These are phyloP conservation scores for Senna siamea DNA, from an alignment of 306 rosid species.

Conservation along the genomic window DNA sequence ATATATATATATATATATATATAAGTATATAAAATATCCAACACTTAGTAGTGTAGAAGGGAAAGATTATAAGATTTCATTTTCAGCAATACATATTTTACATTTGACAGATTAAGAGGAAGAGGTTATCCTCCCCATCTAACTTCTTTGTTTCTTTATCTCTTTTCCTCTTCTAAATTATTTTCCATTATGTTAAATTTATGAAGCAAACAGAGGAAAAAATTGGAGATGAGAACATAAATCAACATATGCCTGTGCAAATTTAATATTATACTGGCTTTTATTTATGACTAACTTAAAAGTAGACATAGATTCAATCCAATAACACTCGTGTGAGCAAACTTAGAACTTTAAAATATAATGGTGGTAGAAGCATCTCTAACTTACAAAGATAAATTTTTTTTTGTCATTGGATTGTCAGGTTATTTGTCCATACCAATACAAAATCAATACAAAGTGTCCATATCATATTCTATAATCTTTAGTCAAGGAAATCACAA, in stretches of 20 bases:
- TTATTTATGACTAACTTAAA: not conserved
- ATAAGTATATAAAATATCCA: too few species aligned
- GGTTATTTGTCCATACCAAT: too few species aligned
- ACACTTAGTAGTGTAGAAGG: not conserved
- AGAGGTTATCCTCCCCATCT: not conserved
- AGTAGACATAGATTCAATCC: not conserved
- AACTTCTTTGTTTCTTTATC: not conserved
- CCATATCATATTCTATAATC: too few species aligned
- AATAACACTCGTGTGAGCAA: conserved; percentile 5
- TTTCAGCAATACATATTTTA: not conserved
- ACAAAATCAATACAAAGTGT: too few species aligned
- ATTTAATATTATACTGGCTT: conserved; percentile 12
- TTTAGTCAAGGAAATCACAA: too few species aligned
- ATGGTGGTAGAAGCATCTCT: too few species aligned
- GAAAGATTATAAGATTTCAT: not conserved
- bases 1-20: too few species aligned
- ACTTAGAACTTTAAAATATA: conserved; percentile 27
- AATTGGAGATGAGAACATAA: not conserved
- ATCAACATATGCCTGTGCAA: not conserved
- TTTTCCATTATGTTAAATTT: not conserved
- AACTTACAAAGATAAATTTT: too few species aligned
- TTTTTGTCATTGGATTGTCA: too few species aligned
- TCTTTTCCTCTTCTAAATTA: not conserved
- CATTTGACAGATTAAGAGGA: not conserved
- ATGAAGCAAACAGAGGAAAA: not conserved